Evolutionary conservation across 1,284 basidiomycete species (phyloP).

Genomic region (Apiotrichum sp.): DNA sequence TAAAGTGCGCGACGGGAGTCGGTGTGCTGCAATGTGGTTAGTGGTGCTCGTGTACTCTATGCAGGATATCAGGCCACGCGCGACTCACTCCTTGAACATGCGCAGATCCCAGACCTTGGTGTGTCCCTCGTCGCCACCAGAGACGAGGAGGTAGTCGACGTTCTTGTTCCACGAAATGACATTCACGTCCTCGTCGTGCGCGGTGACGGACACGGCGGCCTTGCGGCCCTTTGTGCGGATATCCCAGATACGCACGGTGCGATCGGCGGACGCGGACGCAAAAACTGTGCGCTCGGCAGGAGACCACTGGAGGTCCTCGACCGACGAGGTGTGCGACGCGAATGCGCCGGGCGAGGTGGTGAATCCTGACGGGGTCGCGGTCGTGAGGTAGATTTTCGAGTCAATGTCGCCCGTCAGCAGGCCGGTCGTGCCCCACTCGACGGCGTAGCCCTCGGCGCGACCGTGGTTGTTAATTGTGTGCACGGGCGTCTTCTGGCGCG

Average conservation of each 20-base stretch:
- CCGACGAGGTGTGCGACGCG: constrained; percentile 78
- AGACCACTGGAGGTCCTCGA: constrained; percentile 97
- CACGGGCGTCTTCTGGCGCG: constrained; percentile 65
- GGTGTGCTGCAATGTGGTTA: constrained; percentile 50
- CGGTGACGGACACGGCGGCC: constrained; percentile 74
- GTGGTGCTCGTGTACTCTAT: no score
- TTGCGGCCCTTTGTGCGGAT: constrained; percentile 80
- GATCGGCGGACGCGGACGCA: constrained; percentile 90
- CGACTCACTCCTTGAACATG: constrained; percentile 71
- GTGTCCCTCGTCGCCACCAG: constrained; percentile 91
- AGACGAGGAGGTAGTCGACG: constrained; percentile 79
- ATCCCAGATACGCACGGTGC: constrained; percentile 90
- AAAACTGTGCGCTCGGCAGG: constrained; percentile 92
- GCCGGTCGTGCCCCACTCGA: constrained; percentile 74
- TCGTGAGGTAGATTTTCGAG: constrained; percentile 83
- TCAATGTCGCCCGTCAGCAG: constrained; percentile 84
- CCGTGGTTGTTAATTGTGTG: constrained; percentile 80
- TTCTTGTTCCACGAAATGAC: constrained; percentile 95
- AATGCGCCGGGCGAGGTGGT: constrained; percentile 75
- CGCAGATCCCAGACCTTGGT: constrained; percentile 97
- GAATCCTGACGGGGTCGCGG: constrained; percentile 71
- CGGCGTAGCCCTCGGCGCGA: constrained; percentile 87
- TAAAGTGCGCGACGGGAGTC: constrained; percentile 80
- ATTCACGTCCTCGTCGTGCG: constrained; percentile 92
- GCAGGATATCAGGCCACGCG: no score